These are phyloP conservation scores for Willaertia magna DNA, from an alignment of 208 protist species.

Conservation along the genomic window DNA sequence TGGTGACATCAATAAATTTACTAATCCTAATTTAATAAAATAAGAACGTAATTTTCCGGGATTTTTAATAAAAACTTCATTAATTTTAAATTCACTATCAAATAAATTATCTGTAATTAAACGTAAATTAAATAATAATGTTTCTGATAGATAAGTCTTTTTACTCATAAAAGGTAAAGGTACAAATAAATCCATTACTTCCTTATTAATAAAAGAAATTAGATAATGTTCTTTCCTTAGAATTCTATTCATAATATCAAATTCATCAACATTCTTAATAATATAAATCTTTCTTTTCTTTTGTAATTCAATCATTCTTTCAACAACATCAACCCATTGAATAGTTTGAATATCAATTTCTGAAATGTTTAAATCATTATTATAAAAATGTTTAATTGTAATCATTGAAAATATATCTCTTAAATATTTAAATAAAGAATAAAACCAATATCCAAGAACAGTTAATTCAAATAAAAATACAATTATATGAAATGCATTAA, in stretches of 20 bases:
- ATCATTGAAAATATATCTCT: background rate
- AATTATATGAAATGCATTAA: slow-evolving; percentile 10
- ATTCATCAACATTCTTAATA: background rate
- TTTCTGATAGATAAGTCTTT: background rate
- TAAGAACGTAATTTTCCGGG: slow-evolving; percentile 11
- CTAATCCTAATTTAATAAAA: slow-evolving; percentile 21
- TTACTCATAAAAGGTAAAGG: slow-evolving; percentile 9
- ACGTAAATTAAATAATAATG: background rate
- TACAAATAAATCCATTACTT: slow-evolving; percentile 24
- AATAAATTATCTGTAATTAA: background rate
- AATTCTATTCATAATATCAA: slow-evolving; percentile 33
- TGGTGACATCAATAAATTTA: slow-evolving; percentile 27
- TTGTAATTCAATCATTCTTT: slow-evolving; percentile 19
- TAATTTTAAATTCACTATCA: slow-evolving; percentile 3
- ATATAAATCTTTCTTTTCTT: slow-evolving; percentile 8
- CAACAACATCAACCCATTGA: slow-evolving; percentile 26
- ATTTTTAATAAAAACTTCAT: background rate
- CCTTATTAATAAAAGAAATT: slow-evolving; percentile 30
- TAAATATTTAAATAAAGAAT: slow-evolving; percentile 19
- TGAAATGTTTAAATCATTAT: slow-evolving; percentile 15
- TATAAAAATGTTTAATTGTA: slow-evolving; percentile 21
- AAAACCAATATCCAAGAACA: slow-evolving; percentile 25
- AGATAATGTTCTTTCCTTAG: slow-evolving; percentile 39
- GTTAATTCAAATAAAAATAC: slow-evolving; percentile 20
- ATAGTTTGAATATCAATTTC: slow-evolving; percentile 31